These are phyloP conservation scores for Coemansia sp. DNA, from an alignment of 371 early-diverging fungal genomes.

Conservation along the genomic window DNA sequence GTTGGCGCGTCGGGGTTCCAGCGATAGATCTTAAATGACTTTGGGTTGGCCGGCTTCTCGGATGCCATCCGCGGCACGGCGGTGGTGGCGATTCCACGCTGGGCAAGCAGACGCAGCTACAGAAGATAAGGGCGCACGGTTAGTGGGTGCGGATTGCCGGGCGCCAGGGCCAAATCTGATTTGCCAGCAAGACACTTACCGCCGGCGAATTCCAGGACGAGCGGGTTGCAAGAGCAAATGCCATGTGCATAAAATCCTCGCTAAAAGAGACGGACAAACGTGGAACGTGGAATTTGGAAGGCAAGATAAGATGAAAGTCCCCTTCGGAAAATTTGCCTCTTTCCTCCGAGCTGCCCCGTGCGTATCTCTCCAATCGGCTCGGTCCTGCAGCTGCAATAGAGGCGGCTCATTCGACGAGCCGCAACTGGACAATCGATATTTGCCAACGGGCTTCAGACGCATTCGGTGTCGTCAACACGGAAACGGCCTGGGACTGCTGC, in stretches of 20 bases:
- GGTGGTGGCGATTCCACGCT: constrained; percentile 27
- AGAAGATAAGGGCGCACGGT: background rate
- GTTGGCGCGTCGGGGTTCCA: constrained; percentile 90
- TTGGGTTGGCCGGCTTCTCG: constrained; percentile 53
- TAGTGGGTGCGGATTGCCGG: constrained; percentile 3
- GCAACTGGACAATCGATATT: no score
- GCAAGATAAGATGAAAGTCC: constrained; percentile 8
- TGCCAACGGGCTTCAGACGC: background rate
- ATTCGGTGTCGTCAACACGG: no score
- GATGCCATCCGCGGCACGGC: constrained; percentile 23
- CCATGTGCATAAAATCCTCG: background rate
- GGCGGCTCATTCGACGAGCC: background rate
- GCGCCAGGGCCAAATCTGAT: background rate
- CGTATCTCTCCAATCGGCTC: constrained; percentile 7
- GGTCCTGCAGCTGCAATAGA: background rate
- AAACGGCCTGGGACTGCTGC: no score
- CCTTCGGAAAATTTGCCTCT: constrained; percentile 4
- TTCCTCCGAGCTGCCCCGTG: constrained; percentile 8
- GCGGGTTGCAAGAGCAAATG: background rate
- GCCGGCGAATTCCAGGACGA: background rate
- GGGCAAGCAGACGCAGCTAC: constrained; percentile 23
- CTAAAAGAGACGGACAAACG: background rate
- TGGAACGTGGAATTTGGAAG: background rate
- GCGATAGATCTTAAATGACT: constrained; percentile 73
- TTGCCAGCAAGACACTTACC: constrained; percentile 2